Conservation (phyloP, 805 yeast genomes). For the Candida verbasci region DNA sequence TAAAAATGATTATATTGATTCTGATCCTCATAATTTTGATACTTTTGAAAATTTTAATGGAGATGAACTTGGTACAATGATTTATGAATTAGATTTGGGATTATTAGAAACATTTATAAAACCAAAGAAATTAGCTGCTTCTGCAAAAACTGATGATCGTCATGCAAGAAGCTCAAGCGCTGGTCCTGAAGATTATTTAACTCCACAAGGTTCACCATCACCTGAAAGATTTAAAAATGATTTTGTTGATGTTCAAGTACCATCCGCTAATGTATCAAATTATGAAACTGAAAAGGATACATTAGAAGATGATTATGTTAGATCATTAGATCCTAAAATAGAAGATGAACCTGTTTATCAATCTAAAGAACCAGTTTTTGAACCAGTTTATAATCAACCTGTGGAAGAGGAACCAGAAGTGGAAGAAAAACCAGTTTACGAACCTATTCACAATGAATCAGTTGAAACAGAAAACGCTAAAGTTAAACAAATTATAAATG, state of each 20-base stretch:
- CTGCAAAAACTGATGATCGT: slow-evolving; percentile 14
- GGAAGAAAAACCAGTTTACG: background rate
- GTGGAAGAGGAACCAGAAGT: background rate
- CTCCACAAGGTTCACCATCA: slow-evolving; percentile 25
- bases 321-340: slow-evolving; percentile 5
- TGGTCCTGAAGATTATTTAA: slow-evolving; percentile 28
- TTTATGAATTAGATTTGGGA: slow-evolving; percentile 59
- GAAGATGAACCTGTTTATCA: background rate
- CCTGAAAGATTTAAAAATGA: slow-evolving; percentile 9
- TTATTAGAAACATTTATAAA: slow-evolving; percentile 29
- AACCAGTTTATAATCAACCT: slow-evolving; percentile 3
- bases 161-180: slow-evolving; percentile 36
- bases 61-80: slow-evolving; percentile 47
- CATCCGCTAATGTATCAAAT: slow-evolving; percentile 17
- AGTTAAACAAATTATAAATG: slow-evolving; percentile 27
- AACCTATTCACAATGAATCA: no score
- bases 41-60: slow-evolving; percentile 51
- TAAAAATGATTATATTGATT: slow-evolving; percentile 59
- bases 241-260: slow-evolving; percentile 27
- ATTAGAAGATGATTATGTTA: slow-evolving; percentile 11
- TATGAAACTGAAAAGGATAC: background rate
- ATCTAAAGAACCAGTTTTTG: background rate
- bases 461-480: slow-evolving; percentile 17
- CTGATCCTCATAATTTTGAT: slow-evolving; percentile 44
- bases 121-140: slow-evolving; percentile 6